Evolutionary conservation across 164 flowering plant species (phyloP).

Genomic region (Chimonanthus praecox): DNA sequence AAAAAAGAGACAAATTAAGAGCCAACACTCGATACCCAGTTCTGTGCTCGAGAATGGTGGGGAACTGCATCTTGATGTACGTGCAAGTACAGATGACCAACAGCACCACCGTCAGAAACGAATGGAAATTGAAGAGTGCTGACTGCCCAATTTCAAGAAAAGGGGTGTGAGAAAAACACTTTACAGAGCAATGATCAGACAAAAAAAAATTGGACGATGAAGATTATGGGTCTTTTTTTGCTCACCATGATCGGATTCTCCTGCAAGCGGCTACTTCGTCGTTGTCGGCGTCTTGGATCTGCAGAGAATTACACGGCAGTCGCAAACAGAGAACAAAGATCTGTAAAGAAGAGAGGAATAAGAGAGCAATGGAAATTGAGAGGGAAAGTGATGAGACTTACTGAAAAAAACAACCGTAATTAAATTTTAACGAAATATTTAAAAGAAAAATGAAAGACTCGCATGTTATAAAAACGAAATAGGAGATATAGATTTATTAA

Average conservation of each 20-base stretch:
- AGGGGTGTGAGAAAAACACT: background rate
- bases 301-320: background rate
- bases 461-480: too few relatives aligned
- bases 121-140: slow-evolving; percentile 87
- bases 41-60: slow-evolving; percentile 70
- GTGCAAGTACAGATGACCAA: slow-evolving; percentile 78
- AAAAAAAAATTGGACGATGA: too few relatives aligned
- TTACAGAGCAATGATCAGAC: too few relatives aligned
- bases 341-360: background rate
- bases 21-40: slow-evolving; percentile 46
- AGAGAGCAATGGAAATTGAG: background rate
- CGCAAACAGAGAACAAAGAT: background rate
- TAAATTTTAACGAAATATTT: too few relatives aligned
- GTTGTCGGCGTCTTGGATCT: background rate
- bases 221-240: background rate
- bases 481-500: too few relatives aligned
- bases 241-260: slow-evolving; percentile 3
- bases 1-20: background rate
- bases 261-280: slow-evolving; percentile 1
- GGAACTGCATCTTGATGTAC: slow-evolving; percentile 75
- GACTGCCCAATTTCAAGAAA: slow-evolving; percentile 38
- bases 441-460: too few relatives aligned
- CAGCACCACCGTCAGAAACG: slow-evolving; percentile 72
- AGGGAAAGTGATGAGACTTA: background rate
- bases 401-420: too few relatives aligned